A percentile compares a stretch with the other conserved stretches of the same genome.
These are phyloP conservation scores for Penicillium roqueforti DNA, from an alignment of 495 filamentous ascomycete species.

Conservation along the genomic window DNA sequence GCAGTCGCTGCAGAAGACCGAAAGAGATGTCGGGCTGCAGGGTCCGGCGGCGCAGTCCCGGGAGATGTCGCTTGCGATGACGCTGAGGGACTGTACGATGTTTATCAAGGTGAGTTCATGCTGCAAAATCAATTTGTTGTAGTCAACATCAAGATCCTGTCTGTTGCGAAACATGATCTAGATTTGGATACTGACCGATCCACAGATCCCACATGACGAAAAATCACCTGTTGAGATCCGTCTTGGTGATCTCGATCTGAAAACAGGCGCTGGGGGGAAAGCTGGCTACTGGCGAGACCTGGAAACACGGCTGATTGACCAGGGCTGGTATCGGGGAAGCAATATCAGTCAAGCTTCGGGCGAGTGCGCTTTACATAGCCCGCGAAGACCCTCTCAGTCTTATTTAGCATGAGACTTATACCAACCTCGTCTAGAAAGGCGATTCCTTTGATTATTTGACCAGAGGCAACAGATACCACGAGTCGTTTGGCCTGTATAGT, in stretches of 20 bases:
- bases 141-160: not conserved
- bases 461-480: not conserved
- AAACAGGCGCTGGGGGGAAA: constrained; percentile 66
- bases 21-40: constrained; percentile 35
- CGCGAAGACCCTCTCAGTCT: constrained; percentile 5
- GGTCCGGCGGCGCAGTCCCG: constrained; percentile 30
- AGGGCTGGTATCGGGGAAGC: constrained; percentile 67
- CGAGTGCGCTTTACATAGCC: constrained; percentile 32
- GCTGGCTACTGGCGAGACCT: constrained; percentile 64
- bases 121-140: not conserved
- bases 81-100: constrained; percentile 80
- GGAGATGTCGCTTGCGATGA: constrained; percentile 65
- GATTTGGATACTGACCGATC: not conserved
- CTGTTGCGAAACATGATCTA: not conserved
- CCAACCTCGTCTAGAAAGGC: not conserved
- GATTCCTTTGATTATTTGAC: not conserved
- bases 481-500: not conserved
- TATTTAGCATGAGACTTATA: not conserved
- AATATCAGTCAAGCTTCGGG: constrained; percentile 25
- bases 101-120: constrained; percentile 59
- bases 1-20: constrained; percentile 30
- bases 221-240: constrained; percentile 59
- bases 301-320: constrained; percentile 59
- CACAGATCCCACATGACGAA: constrained; percentile 29
- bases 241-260: constrained; percentile 84